Percentiles rank a stretch among this genome's conserved stretches.
Evolutionary conservation across 2,329 filamentous ascomycete genomes (phyloP).

Genomic region (Diplodia seriata): DNA sequence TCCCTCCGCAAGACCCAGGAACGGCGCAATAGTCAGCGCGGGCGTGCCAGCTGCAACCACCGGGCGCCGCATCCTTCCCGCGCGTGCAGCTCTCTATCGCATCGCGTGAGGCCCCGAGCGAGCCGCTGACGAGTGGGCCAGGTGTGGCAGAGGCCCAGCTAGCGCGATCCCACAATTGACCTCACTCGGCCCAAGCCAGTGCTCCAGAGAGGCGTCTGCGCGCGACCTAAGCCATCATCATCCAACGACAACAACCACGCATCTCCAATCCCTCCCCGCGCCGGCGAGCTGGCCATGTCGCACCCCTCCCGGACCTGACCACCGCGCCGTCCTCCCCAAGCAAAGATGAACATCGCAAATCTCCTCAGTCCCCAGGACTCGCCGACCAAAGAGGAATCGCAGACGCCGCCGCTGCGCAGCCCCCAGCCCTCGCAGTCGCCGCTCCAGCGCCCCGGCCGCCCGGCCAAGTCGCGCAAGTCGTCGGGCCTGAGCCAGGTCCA

Average conservation of each 20-base stretch:
- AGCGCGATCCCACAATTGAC: slow-evolving; percentile 29
- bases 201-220: slow-evolving; percentile 16
- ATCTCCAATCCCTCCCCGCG: slow-evolving; percentile 14
- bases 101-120: background rate
- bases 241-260: background rate
- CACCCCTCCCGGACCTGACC: slow-evolving; percentile 16
- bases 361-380: slow-evolving; percentile 57
- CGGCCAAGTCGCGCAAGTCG: slow-evolving; percentile 47
- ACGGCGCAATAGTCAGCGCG: slow-evolving; percentile 7
- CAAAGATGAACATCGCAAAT: slow-evolving; percentile 58
- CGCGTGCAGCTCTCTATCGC: too few species aligned
- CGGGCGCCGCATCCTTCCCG: slow-evolving; percentile 8
- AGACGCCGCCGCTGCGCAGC: slow-evolving; percentile 39
- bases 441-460: slow-evolving; percentile 38
- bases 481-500: slow-evolving; percentile 54
- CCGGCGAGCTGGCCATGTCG: slow-evolving; percentile 21
- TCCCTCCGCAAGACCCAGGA: background rate
- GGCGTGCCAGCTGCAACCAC: background rate
- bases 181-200: slow-evolving; percentile 12
- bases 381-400: slow-evolving; percentile 45
- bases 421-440: slow-evolving; percentile 40
- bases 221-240: slow-evolving; percentile 7
- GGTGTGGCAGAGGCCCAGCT: slow-evolving; percentile 16
- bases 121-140: slow-evolving; percentile 1
- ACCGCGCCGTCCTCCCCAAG: background rate